Evolutionary conservation across 140 eudicot species (phyloP), one percentile per base, ranked within the genome.

Genomic region (Ambrosia hybrid): DNA sequence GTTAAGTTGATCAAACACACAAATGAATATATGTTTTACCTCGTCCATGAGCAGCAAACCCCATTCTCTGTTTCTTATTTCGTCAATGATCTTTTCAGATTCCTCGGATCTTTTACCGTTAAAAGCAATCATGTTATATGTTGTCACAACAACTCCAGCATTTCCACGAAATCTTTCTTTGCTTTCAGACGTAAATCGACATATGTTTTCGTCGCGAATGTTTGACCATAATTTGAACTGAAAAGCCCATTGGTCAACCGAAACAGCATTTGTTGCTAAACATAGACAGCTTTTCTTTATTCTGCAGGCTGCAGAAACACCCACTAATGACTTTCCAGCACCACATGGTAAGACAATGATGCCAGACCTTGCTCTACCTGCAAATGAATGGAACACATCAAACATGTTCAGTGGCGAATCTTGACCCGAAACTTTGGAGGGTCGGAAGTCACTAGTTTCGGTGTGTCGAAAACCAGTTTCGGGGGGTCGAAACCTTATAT

Each of bases 161-260:
- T 90, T 90, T 34, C 99, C 99, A 62, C 91, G 95, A 65, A 94
- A 90, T 73, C 91, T 84, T 72, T 94, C 97, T 85, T 94, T 94
- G 72, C 96, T 94, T 67, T 94, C 96, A 36, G 97, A 94, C 70
- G 99, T 94, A 74, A 94, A 90, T 59, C 97, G 91, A 67, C 96
- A 88, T 3, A 94, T 94, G 58, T 91, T 83, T 48, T 90, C 99
- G 51, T 94, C 99, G 4, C 89, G 89, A 69, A 94, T 88, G 72
- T 89, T 94, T 60, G 99, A 94, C 99, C 97, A 90, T 21, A 94
- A 60, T 79, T 90, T 94, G 69, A 94, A 94, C 74, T 94, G 99
- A 49, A 88, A 90, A 69, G 99, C 99, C 97, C 99, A 94, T 43
- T 94, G 99, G 67, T 94, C 99, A 55, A 94, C 99, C n/a, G 99